Conservation (phyloP, 805 yeast species). For the Torulaspora delbrueckii region DNA sequence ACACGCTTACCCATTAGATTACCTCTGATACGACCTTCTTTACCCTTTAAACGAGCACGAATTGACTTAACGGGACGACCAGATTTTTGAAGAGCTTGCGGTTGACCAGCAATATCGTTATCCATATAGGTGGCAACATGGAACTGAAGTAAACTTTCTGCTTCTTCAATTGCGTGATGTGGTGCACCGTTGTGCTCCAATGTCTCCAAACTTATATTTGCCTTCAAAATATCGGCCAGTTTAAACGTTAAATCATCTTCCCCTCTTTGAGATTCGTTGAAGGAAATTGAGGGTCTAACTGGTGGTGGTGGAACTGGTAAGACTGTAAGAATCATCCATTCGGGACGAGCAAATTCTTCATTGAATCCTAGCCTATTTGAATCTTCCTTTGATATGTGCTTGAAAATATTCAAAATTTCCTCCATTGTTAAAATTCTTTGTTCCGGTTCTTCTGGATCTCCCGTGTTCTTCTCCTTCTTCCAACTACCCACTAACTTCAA, state of each 20-base stretch:
- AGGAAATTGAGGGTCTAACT: slow-evolving; percentile 96
- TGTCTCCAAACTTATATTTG: slow-evolving; percentile 94
- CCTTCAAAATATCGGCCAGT: slow-evolving; percentile 92
- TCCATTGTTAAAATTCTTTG: slow-evolving; percentile 81
- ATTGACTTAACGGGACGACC: slow-evolving; percentile 98
- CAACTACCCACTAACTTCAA: slow-evolving; percentile 96
- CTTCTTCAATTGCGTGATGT: slow-evolving; percentile 94
- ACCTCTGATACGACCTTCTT: slow-evolving; percentile 98
- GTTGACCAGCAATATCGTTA: slow-evolving; percentile 99
- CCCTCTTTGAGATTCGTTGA: slow-evolving; percentile 96
- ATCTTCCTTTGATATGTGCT: slow-evolving; percentile 84
- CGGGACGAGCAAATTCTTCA: slow-evolving; percentile 96
- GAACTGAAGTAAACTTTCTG: slow-evolving; percentile 90
- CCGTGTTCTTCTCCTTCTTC: slow-evolving; percentile 75
- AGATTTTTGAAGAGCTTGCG: slow-evolving; percentile 96
- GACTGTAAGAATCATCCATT: slow-evolving; percentile 97
- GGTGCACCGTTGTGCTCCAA: slow-evolving; percentile 99
- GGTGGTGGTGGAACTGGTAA: slow-evolving; percentile 99
- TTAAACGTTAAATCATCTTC: slow-evolving; percentile 98
- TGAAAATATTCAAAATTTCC: slow-evolving; percentile 86
- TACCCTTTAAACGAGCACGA: slow-evolving; percentile 99
- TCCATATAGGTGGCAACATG: slow-evolving; percentile 99
- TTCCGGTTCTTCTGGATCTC: slow-evolving; percentile 87
- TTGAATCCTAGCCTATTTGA: slow-evolving; percentile 79
- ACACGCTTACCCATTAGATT: slow-evolving; percentile 99